Evolutionary conservation across 805 yeast species (phyloP).

Genomic region (Cyberlindnera saturnus): DNA sequence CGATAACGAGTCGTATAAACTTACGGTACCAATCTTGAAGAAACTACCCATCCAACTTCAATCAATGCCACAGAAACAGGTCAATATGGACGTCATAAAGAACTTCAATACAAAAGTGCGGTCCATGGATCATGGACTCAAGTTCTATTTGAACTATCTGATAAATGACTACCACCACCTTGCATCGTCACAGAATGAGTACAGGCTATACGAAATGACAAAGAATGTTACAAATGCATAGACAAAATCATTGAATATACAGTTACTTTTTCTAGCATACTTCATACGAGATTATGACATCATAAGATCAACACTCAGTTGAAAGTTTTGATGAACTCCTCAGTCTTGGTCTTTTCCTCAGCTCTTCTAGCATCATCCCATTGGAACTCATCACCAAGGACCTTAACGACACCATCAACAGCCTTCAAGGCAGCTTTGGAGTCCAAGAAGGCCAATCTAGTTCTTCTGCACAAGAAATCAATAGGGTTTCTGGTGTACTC

Average conservation of each 20-base stretch:
- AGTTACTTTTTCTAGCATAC: too few relatives aligned
- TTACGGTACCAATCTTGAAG: slow-evolving; percentile 15
- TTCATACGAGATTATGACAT: too few relatives aligned
- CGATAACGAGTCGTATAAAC: slow-evolving; percentile 11
- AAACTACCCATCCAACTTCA: slow-evolving; percentile 10
- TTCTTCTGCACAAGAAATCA: slow-evolving; percentile 89
- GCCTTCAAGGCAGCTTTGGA: slow-evolving; percentile 76
- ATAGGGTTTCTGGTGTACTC: slow-evolving; percentile 86
- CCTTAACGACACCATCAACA: slow-evolving; percentile 77
- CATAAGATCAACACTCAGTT: slow-evolving; percentile 6
- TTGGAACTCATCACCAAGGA: slow-evolving; percentile 72
- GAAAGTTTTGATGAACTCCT: slow-evolving; percentile 48
- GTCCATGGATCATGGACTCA: slow-evolving; percentile 8
- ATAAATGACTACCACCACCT: slow-evolving; percentile 18
- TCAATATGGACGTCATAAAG: slow-evolving; percentile 12
- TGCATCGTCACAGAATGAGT: slow-evolving; percentile 7
- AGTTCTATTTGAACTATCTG: slow-evolving; percentile 18
- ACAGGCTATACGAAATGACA: slow-evolving; percentile 13
- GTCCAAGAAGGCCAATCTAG: slow-evolving; percentile 87
- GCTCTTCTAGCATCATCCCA: slow-evolving; percentile 64
- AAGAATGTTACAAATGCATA: slow-evolving; percentile 4
- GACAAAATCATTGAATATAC: not conserved
- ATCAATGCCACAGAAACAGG: slow-evolving; percentile 6
- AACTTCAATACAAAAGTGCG: slow-evolving; percentile 20
- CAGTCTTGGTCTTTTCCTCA: slow-evolving; percentile 46